These are phyloP conservation scores for Globisporangium nunn DNA, from an alignment of 352 stramenopile species.

Conservation along the genomic window DNA sequence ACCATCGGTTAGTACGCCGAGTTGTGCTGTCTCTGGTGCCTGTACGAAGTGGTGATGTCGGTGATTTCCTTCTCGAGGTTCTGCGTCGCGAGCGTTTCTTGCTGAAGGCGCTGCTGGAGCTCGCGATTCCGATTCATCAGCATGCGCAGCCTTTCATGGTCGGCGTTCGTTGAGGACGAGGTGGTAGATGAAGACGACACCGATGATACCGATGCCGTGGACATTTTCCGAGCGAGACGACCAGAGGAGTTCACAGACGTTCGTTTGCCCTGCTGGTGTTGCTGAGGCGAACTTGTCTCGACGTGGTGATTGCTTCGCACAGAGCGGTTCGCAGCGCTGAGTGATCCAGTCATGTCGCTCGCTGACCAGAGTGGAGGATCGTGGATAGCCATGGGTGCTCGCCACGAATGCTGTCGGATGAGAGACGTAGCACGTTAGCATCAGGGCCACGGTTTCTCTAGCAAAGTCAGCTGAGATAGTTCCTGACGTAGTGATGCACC, in stretches of 20 bases:
- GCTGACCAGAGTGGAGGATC: neutral
- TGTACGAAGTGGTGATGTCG: slow-evolving; percentile 35
- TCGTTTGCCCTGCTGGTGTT: neutral
- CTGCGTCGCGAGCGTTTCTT: slow-evolving; percentile 62
- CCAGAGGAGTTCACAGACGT: neutral
- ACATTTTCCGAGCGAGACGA: slow-evolving; percentile 18
- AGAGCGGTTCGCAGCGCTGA: neutral
- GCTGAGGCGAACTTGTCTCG: neutral
- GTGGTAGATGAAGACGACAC: slow-evolving; percentile 20
- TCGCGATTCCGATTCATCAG: slow-evolving; percentile 78
- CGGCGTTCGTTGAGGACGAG: slow-evolving; percentile 19
- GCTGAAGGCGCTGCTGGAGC: slow-evolving; percentile 64
- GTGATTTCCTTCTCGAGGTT: slow-evolving; percentile 70
- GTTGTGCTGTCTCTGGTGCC: neutral
- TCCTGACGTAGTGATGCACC: neutral
- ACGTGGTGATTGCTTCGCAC: neutral
- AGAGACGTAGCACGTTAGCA: neutral
- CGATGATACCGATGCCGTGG: slow-evolving; percentile 26
- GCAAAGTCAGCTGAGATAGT: too few relatives aligned
- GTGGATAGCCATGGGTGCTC: slow-evolving; percentile 2
- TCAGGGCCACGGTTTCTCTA: neutral
- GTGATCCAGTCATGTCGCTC: neutral
- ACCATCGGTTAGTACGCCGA: neutral
- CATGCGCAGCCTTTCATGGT: slow-evolving; percentile 61
- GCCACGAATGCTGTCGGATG: slow-evolving; percentile 7